Percentiles rank a stretch among this genome's conserved stretches.
phyloP scores from a whole-genome alignment of 148 eudicot species.

The Amaranthus cruentus region DNA sequence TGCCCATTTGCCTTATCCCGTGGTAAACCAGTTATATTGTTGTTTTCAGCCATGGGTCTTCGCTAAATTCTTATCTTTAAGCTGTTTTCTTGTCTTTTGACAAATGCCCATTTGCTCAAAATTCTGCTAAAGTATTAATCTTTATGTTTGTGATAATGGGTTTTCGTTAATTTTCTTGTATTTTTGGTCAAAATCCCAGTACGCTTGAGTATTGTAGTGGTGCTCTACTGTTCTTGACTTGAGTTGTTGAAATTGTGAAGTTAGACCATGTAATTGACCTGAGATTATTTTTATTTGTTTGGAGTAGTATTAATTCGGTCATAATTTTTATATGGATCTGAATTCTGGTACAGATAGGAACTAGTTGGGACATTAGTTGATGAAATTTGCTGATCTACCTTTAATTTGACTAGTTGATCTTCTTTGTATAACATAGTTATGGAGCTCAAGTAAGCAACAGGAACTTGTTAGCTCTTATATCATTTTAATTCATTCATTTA shows the following conservation, averaged over 20 bases:
- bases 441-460: conserved; percentile 46
- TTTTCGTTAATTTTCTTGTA: conserved; percentile 33
- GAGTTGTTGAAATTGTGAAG: conserved; percentile 15
- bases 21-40: conserved; percentile 9
- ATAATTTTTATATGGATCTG: conserved; percentile 35
- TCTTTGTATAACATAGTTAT: conserved; percentile 21
- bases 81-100: conserved; percentile 13
- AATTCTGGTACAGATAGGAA: conserved; percentile 25
- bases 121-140: conserved; percentile 13
- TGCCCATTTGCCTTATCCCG: conserved; percentile 24
- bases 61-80: conserved; percentile 31
- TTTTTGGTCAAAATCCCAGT: conserved; percentile 9
- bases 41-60: conserved; percentile 32
- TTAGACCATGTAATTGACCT: conserved; percentile 36
- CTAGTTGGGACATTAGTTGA: conserved; percentile 33
- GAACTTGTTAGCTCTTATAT: conserved; percentile 24
- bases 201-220: conserved; percentile 12
- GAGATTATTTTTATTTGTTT: conserved; percentile 3
- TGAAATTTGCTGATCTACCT: conserved; percentile 26
- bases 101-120: conserved; percentile 6
- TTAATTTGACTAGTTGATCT: conserved; percentile 30
- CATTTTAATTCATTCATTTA: conserved; percentile 57
- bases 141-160: conserved; percentile 29
- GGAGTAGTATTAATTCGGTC: conserved; percentile 12
- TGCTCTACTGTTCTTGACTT: not conserved